These are phyloP conservation scores for Magnolia kwangsiensis DNA, from an alignment of 164 flowering plant genomes.

Conservation along the genomic window DNA sequence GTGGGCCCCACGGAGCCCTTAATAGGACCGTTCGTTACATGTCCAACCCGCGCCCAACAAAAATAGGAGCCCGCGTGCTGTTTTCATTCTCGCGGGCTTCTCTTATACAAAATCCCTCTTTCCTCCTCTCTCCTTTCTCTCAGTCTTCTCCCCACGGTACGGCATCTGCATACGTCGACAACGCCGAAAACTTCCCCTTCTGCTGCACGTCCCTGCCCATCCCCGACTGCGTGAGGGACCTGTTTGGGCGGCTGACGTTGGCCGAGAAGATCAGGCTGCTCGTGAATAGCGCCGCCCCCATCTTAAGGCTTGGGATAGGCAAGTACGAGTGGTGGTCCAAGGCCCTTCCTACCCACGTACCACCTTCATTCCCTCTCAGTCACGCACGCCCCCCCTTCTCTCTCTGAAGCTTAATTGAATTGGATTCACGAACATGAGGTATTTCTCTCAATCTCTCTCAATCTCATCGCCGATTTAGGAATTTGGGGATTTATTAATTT, in stretches of 20 bases:
- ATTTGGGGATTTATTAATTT: too few species aligned
- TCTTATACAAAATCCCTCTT: constrained; percentile 10
- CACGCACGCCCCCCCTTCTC: too few species aligned
- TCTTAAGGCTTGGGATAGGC: constrained; percentile 68
- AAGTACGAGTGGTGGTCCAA: constrained; percentile 97
- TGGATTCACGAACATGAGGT: too few species aligned
- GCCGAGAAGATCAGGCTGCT: constrained; percentile 64
- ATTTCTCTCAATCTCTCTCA: too few species aligned
- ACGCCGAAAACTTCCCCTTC: constrained; percentile 42
- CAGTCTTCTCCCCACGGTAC: constrained; percentile 13
- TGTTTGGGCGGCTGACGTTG: constrained; percentile 62
- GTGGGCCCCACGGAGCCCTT: too few species aligned
- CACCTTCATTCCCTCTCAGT: too few species aligned
- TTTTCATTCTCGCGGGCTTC: background rate
- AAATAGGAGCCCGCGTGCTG: too few species aligned
- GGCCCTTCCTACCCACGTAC: constrained; percentile 46
- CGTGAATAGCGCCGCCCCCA: constrained; percentile 61
- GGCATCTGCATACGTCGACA: constrained; percentile 60
- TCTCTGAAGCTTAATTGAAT: too few species aligned
- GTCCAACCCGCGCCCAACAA: too few species aligned
- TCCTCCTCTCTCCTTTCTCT: background rate
- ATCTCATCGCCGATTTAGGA: too few species aligned
- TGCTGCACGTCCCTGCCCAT: constrained; percentile 36
- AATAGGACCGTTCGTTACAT: too few species aligned
- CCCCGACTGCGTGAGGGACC: constrained; percentile 50